Conservation (phyloP, 106 monocot species). For the Dendrobium huoshanense region DNA sequence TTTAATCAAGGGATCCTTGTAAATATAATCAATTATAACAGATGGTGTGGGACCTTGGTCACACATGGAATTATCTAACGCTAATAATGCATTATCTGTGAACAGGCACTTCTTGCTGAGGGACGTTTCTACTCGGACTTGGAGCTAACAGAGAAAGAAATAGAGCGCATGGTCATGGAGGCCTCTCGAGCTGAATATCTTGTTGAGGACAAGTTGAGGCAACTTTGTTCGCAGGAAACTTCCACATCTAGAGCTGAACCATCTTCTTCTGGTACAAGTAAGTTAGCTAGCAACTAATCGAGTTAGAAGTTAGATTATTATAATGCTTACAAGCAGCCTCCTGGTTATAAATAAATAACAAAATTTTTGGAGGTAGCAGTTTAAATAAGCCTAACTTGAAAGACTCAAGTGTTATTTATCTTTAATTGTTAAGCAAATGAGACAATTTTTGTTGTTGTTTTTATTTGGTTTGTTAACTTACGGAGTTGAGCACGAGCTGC, state of each 20-base stretch:
- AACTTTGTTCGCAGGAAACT: constrained; percentile 43
- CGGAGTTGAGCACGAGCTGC: too few relatives aligned
- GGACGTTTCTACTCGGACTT: constrained; percentile 96
- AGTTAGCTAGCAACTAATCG: background rate
- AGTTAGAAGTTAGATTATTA: too few relatives aligned
- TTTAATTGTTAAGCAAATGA: too few relatives aligned
- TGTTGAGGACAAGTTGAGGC: constrained; percentile 46
- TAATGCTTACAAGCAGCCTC: too few relatives aligned
- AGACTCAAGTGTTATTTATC: too few relatives aligned
- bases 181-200: constrained; percentile 91
- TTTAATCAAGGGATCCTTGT: background rate
- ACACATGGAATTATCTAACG: background rate
- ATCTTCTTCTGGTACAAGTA: constrained; percentile 86
- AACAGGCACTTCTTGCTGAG: constrained; percentile 92
- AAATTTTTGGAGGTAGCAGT: too few relatives aligned
- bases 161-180: constrained; percentile 95
- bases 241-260: constrained; percentile 74
- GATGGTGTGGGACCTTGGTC: background rate
- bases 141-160: constrained; percentile 95
- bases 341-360: too few relatives aligned
- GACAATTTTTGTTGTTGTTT: too few relatives aligned
- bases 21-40: background rate
- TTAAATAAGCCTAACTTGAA: too few relatives aligned
- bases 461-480: too few relatives aligned
- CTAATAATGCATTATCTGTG: background rate